A percentile compares a stretch with the other conserved stretches of the same genome.
Conservation (phyloP, 208 protist genomes). For the Trichomonas vaginalis region DNA sequence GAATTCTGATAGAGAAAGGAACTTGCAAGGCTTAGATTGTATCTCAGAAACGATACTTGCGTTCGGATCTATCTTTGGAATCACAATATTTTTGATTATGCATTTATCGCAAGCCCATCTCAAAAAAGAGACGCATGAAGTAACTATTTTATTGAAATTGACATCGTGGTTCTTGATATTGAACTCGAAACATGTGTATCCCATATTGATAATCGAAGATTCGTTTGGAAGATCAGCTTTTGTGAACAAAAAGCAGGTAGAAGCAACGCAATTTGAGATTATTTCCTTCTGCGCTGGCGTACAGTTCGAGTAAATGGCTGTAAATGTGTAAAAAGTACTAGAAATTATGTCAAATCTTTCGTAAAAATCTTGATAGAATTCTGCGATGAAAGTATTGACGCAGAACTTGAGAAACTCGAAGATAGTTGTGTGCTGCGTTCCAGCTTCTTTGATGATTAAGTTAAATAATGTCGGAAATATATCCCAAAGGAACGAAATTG, state of each 20-base stretch:
- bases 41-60: not conserved
- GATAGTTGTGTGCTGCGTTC: not conserved
- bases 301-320: not conserved
- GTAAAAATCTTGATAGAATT: not conserved
- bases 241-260: not conserved
- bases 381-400: not conserved
- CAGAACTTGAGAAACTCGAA: not conserved
- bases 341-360: not conserved
- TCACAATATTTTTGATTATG: not conserved
- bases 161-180: not conserved
- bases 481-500: not conserved
- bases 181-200: not conserved
- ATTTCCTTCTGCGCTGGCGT: not conserved
- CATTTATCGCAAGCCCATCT: not conserved
- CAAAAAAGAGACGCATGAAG: not conserved
- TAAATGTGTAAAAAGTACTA: not conserved
- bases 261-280: not conserved
- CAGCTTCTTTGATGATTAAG: not conserved
- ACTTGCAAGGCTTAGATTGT: not conserved
- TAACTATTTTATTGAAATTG: not conserved
- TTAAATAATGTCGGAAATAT: not conserved
- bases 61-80: not conserved
- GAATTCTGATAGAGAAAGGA: not conserved
- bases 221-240: not conserved
- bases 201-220: not conserved